Base-by-base conservation (phyloP, 148 eudicot genomes). In the Nepenthes mirabilis region DNA sequence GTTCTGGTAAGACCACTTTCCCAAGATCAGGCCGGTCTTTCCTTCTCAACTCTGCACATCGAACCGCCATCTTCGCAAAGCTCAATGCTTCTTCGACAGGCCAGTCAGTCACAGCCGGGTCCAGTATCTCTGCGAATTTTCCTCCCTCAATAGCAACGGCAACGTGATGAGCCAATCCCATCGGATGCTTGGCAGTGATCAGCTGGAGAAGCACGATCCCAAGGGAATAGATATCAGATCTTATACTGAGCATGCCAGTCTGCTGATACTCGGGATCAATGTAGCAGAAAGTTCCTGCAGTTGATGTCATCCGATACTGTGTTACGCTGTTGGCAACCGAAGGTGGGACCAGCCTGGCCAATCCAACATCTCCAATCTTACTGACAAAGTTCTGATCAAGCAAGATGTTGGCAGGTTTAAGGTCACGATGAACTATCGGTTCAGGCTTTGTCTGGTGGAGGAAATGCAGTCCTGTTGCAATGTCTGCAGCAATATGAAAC, bases 221-320 rank as follows among this genome's bases (percentile, higher is more conserved):
- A 5, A 85, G 64, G 1, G 91, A 85, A 57, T 79, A 85, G 1
- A 85, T 74, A 52, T 85, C 91, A 10, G 91, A 85, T 67, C 82
- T 85, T 9, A 77, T 73, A 34, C 87, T 84, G 34, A 85, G 77
- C 85, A 79, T 77, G 7, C 87, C 91, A 0, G 87, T 85, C 54
- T 79, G 87, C 57, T 85, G 91, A 65, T 85, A 85, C 67, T 85
- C 91, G 0, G 88, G 91, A 63, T 82, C 91, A 33, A 82, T 85
- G 69, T 85, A 85, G 61, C 88, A 80, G 34, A 82, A 82, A 2
- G 91, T 85, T 23, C 91, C 88, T 0, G 88, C 91, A 1, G 88
- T 68, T 53, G 88, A 77, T 35, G 88, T 85, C 83, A 77, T 43
- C 43, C 77, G 72, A 62, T 80, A 82, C 47, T 80, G 87, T 35